These are phyloP conservation scores for Hypoxylon lienhwacheense DNA, from an alignment of 495 filamentous ascomycete species.

Conservation along the genomic window DNA sequence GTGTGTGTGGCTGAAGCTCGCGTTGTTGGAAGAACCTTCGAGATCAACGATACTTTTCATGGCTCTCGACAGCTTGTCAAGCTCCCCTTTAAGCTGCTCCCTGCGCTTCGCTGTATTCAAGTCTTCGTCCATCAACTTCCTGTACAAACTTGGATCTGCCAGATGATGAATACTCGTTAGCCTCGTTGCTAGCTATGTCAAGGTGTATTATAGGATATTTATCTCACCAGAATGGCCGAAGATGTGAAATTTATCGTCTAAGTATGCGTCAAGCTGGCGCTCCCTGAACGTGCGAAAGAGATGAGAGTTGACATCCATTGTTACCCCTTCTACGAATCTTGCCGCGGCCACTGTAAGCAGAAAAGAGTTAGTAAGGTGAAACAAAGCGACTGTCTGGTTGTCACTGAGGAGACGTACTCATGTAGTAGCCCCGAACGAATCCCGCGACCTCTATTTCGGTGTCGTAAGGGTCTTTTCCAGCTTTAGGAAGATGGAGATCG, in stretches of 20 bases:
- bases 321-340: conserved; percentile 54
- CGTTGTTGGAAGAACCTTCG: conserved; percentile 16
- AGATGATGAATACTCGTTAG: conserved; percentile 2
- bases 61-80: conserved; percentile 44
- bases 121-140: conserved; percentile 51
- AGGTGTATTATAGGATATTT: background rate
- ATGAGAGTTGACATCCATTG: conserved; percentile 50
- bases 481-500: conserved; percentile 36
- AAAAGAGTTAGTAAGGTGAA: conserved; percentile 8
- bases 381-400: background rate
- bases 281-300: conserved; percentile 44
- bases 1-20: background rate
- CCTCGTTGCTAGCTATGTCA: background rate
- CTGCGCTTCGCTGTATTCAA: conserved; percentile 41
- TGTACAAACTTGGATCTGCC: conserved; percentile 38
- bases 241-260: conserved; percentile 49
- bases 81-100: conserved; percentile 41
- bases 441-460: conserved; percentile 52
- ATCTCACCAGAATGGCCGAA: conserved; percentile 24
- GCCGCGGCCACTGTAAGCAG: conserved; percentile 41
- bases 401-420: conserved; percentile 30
- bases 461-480: conserved; percentile 50
- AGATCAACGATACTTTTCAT: conserved; percentile 46
- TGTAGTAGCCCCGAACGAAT: conserved; percentile 57
- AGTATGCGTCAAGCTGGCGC: conserved; percentile 32